Base-by-base conservation (phyloP, 73 alveolate species). In the Loxodes magnus region DNA sequence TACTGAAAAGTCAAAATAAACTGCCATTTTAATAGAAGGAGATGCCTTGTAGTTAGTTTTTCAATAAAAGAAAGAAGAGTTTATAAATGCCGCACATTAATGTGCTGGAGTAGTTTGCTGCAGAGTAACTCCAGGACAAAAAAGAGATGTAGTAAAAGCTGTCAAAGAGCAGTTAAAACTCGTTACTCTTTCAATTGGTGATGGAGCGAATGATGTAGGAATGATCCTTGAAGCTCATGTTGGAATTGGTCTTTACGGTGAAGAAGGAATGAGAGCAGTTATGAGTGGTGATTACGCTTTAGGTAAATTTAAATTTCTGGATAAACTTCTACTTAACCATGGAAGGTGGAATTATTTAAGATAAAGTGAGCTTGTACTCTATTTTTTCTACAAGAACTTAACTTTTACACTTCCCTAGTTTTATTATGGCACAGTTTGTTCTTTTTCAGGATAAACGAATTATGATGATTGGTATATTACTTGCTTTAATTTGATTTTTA, bases 151-250 rank as follows among this genome's bases (percentile, higher is more conserved):
- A 19, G 98, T 92, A 12, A 56, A 72, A 63, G 63, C 79, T 41
- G 87, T 79, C 29, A 92, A 83, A 65, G 74, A 90, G 90, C 78
- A 53, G 21, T 30, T 43, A 5, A 55, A 55, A 26, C 6, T 42
- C 5, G 57, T 65, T 4, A 87, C 98, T 10, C 56, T 93, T 22
- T 97, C 99, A 0, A 87, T 93, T 23, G 99, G 99, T 2, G 99
- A 93, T 61, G 99, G 99, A 10, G 98, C 97, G 5, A 93, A 93
- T 60, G 99, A 93, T 72, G 98, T 89, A 0, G 77, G 78, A 70
- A 93, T 93, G 99, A 90, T 93, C 20, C 35, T 27, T 10, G 62
- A 51, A 51, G 64, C 64, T 72, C 62, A 93, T 68, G 57, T 89
- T n/a, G 99, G 99, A 2, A 80, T 90, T 4, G 99, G 98, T 7